Evolutionary conservation across 2,329 filamentous ascomycete species (phyloP), one percentile per base, ranked within the genome.

Genomic region (Seiridium unicorne): DNA sequence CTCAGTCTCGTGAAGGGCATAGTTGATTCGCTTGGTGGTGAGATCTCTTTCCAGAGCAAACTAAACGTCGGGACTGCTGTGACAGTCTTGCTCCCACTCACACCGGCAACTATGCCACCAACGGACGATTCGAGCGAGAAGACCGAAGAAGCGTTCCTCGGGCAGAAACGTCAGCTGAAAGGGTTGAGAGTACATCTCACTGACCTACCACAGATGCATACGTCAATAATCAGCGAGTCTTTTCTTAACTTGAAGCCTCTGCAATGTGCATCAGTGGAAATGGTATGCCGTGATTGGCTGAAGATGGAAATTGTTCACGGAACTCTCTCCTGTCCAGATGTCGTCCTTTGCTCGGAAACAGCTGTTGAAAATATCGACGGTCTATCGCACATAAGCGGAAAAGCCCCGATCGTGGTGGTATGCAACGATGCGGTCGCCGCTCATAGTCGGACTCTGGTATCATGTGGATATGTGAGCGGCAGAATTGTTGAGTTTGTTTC

Each of bases 1-100:
- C 72, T 91, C 36, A 87, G 84, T 46, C 84, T 91, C 6, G 88
- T 91, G 3, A 80, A 82, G 32, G 75, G 78, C 54, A 84, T 91
- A 5, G 81, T 64, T 4, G 60, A 57, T 9, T 60, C 61, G 42
- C 13, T 68, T 5, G 59, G 36, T 1, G 66, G 64, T 3, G 60
- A 60, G 3, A 61, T 69, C 26, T 59, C 47, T 18, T 60, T 68
- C 40, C 56, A 65, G 35, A 67, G 65, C 13, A 42, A 63, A n/a
- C 48, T 66, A 0, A 60, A 32, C 31, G 31, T 18, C 9, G 53
- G 53, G 9, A 55, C 53, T 32, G 38, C 32, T 34, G 53, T 26
- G 3, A 32, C 38, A 18, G 53, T 55, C 7, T 13, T 40, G 26
- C 36, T 55, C 3, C 53, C 53, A 11, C 53, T 55, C 35, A 9